Evolutionary conservation across 176 grass and related monocot species (phyloP), one percentile per base, ranked within the genome.

Genomic region (Ampelocalamus luodianensis): DNA sequence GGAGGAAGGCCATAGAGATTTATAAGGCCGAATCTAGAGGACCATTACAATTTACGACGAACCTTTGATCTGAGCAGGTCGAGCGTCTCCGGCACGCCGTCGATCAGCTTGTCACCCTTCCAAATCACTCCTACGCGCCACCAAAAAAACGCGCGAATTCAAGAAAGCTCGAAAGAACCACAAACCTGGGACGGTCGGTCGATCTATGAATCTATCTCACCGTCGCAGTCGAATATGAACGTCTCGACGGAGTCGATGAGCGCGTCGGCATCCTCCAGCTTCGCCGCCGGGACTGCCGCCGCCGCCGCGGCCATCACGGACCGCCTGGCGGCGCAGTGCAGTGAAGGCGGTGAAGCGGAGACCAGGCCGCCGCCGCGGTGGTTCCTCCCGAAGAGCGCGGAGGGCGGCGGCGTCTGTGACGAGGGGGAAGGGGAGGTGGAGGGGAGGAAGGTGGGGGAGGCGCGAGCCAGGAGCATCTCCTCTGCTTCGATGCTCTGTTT

Each of bases 91-190:
- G 91, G 93, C 50, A 95, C 93, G 14, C 91, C 93, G 5, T 95
- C 96, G 82, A 98, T 98, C 88, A 95, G 86, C 76, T 92, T 98
- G 77, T 98, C 93, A 0, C 93, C 96, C 90, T 98, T 98, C 93
- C 96, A 98, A 15, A 95, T 95, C 79, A 98, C 93, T 37, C 96
- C 93, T 98, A 40, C 66, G 69, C 34, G 49, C 5, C 71, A 78
- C 46, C 23, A 20, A 68, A 67, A n/a, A 0, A 11, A 55, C 67
- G 40, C 39, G n/a, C 48, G 10, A 20, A 59, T 74, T 26, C 53
- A 64, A 85, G 8, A 22, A 77, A n/a, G 48, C 53, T 39, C 29
- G 5, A 12, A 3, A 10, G 78, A 45, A 22, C 17, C 26, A 70
- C 38, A 68, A 74, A 55, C 18, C 54, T 5, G 58, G 39, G 10